Conservation (phyloP, 2,329 filamentous ascomycete species). For the Phoma sp. region DNA sequence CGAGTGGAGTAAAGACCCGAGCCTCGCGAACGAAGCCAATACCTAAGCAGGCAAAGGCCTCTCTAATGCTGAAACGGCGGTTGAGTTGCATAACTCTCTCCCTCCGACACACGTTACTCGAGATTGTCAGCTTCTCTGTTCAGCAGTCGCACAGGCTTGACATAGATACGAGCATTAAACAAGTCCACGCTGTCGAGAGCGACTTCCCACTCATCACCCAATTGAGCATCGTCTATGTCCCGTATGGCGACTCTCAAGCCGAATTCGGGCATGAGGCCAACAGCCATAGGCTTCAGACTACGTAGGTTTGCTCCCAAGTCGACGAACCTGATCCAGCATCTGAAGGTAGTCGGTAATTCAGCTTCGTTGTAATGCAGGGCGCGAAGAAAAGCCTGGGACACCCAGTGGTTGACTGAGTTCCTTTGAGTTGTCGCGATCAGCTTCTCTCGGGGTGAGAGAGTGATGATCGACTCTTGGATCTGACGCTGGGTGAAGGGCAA, state of each 20-base stretch:
- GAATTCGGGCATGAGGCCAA: conserved; percentile 29
- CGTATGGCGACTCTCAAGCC: conserved; percentile 20
- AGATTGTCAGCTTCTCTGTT: conserved; percentile 23
- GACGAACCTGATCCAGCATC: conserved; percentile 33
- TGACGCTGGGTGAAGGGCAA: conserved; percentile 59
- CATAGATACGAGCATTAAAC: conserved; percentile 38
- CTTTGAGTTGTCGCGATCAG: conserved; percentile 50
- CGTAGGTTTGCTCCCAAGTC: conserved; percentile 5
- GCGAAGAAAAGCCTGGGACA: conserved; percentile 61
- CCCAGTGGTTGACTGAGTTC: conserved; percentile 56
- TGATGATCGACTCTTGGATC: conserved; percentile 58
- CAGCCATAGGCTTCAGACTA: conserved; percentile 2
- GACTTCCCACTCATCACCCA: conserved; percentile 57
- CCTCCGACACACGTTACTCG: background rate
- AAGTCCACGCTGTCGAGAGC: conserved; percentile 46
- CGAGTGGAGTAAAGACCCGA: background rate
- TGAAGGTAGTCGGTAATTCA: conserved; percentile 57
- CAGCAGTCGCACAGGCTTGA: conserved; percentile 50
- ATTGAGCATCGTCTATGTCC: conserved; percentile 22
- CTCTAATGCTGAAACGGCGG: background rate
- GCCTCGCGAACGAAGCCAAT: background rate
- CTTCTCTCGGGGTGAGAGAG: conserved; percentile 52
- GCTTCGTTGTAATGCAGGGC: conserved; percentile 63
- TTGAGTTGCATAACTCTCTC: background rate
- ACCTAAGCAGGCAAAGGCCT: background rate